A percentile compares a stretch with the other conserved stretches of the same genome.
phyloP scores from a whole-genome alignment of 2,329 filamentous ascomycete species.

The Scedosporium minutisporum region DNA sequence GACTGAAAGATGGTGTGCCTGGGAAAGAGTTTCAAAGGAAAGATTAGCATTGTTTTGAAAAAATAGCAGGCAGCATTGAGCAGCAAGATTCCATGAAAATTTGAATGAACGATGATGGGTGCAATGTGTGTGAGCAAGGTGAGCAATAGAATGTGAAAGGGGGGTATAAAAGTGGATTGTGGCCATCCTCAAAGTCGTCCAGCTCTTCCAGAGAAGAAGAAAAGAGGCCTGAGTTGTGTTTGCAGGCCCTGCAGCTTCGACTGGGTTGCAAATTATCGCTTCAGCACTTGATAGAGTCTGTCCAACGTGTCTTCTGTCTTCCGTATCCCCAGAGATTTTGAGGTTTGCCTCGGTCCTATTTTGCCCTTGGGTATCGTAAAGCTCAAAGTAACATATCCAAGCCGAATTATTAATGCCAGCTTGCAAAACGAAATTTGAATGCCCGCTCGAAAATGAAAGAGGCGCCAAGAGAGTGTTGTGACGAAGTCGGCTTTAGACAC shows the following conservation, averaged over 20 bases:
- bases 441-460: background rate
- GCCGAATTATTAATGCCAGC: background rate
- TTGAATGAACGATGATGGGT: background rate
- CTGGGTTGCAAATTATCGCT: background rate
- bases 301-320: background rate
- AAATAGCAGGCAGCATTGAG: background rate
- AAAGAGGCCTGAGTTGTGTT: background rate
- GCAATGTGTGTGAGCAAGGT: background rate
- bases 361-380: background rate
- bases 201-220: background rate
- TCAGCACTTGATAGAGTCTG: background rate
- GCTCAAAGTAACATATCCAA: background rate
- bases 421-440: background rate
- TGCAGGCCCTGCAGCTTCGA: background rate
- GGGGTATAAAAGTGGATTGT: background rate
- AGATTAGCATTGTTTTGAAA: constrained; percentile 1
- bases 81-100: background rate
- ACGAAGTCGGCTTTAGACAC: background rate
- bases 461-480: background rate
- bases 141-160: background rate
- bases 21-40: background rate
- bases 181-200: background rate
- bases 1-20: background rate
- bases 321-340: background rate
- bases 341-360: background rate